A percentile compares a stretch with the other conserved stretches of the same genome.
These are phyloP conservation scores for Colletotrichum gigasporum DNA, from an alignment of 2,329 filamentous ascomycete species.

Conservation along the genomic window DNA sequence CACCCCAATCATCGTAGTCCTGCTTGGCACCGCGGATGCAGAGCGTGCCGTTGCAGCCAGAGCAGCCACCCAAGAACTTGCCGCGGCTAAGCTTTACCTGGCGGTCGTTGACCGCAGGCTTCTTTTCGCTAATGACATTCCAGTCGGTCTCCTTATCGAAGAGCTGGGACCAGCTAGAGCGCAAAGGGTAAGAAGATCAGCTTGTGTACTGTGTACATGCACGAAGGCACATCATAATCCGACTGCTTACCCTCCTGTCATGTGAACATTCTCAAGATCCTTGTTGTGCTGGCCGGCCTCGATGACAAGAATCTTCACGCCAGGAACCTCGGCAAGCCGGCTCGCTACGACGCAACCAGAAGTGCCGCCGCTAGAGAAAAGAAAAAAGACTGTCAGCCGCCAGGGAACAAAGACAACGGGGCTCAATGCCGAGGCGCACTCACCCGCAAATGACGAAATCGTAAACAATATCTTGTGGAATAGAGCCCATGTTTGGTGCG, in stretches of 20 bases:
- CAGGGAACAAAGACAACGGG: background rate
- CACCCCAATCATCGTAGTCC: slow-evolving; percentile 63
- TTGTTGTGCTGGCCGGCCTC: slow-evolving; percentile 51
- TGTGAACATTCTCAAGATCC: slow-evolving; percentile 58
- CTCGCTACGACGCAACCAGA: slow-evolving; percentile 48
- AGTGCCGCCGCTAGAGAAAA: slow-evolving; percentile 41
- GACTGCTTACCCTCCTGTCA: slow-evolving; percentile 55
- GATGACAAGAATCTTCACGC: slow-evolving; percentile 43
- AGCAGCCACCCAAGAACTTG: slow-evolving; percentile 59
- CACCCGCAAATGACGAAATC: slow-evolving; percentile 29
- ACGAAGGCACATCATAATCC: slow-evolving; percentile 26
- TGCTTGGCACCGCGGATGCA: slow-evolving; percentile 59
- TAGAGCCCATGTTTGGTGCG: slow-evolving; percentile 11
- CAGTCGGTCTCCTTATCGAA: slow-evolving; percentile 58
- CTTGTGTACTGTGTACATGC: slow-evolving; percentile 48
- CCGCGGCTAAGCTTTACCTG: slow-evolving; percentile 58
- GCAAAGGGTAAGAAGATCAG: slow-evolving; percentile 36
- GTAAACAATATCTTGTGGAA: slow-evolving; percentile 12
- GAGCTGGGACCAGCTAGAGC: slow-evolving; percentile 13
- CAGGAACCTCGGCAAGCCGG: slow-evolving; percentile 46
- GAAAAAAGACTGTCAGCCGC: slow-evolving; percentile 26
- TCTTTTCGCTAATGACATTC: slow-evolving; percentile 56
- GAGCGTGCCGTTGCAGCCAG: slow-evolving; percentile 59
- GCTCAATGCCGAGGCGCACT: background rate
- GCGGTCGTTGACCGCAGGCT: slow-evolving; percentile 48